A percentile compares a stretch with the other conserved stretches of the same genome.
These are phyloP conservation scores for Hypholoma fasciculare DNA, from an alignment of 768 basidiomycete genomes.

Conservation along the genomic window DNA sequence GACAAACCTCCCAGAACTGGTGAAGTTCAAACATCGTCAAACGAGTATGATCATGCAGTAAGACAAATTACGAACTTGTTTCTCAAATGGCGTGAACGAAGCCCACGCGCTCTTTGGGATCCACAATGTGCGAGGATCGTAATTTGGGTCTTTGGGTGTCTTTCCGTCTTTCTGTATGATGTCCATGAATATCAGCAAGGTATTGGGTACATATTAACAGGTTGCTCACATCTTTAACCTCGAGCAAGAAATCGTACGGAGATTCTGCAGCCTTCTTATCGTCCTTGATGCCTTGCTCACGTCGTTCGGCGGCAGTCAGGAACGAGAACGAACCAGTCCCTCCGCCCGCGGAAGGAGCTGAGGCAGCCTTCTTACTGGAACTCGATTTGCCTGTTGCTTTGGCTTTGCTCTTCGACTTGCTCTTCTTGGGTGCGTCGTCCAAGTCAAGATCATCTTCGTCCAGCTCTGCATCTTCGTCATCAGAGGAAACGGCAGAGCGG, in stretches of 20 bases:
- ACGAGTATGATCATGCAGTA: background rate
- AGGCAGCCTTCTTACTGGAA: conserved; percentile 22
- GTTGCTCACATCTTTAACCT: conserved; percentile 66
- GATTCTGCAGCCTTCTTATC: conserved; percentile 81
- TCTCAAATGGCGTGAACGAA: conserved; percentile 93
- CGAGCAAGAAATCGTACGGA: conserved; percentile 72
- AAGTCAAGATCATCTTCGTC: conserved; percentile 22
- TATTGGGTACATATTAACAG: background rate
- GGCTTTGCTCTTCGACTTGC: conserved; percentile 29
- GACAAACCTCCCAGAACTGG: conserved; percentile 74
- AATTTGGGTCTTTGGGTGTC: conserved; percentile 77
- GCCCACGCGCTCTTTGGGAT: conserved; percentile 79
- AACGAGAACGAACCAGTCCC: conserved; percentile 43
- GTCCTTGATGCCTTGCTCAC: conserved; percentile 73
- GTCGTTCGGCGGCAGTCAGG: conserved; percentile 82
- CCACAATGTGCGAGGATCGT: conserved; percentile 87
- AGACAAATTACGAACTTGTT: conserved; percentile 51
- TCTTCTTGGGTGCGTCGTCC: conserved; percentile 26
- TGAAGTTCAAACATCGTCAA: conserved; percentile 1
- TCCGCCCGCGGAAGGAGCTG: conserved; percentile 24
- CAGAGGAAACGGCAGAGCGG: conserved; percentile 34
- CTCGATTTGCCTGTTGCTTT: conserved; percentile 28
- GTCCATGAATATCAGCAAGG: background rate
- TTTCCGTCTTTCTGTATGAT: conserved; percentile 73
- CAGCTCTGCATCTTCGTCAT: conserved; percentile 41